These are phyloP conservation scores for Pinus albicaulis DNA, from an alignment of 75 land plant species.

Conservation along the genomic window DNA sequence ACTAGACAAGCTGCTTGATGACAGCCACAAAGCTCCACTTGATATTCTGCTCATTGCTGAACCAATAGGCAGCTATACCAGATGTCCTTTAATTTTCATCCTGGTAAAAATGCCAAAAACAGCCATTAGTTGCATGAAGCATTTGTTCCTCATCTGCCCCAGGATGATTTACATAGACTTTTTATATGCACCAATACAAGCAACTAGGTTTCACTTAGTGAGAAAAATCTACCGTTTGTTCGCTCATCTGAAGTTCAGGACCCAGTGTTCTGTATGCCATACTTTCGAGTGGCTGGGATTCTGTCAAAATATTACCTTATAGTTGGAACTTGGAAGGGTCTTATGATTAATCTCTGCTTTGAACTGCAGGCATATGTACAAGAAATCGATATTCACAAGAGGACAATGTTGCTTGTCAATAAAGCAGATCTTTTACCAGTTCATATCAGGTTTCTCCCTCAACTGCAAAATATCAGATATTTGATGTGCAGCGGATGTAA, in stretches of 20 bases:
- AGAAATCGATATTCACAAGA: conserved; percentile 76
- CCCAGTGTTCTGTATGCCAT: neutral
- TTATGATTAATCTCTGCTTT: neutral
- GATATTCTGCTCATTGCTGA: too few species aligned
- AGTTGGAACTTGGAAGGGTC: neutral
- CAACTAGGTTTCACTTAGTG: neutral
- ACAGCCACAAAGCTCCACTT: neutral
- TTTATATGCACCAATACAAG: too few species aligned
- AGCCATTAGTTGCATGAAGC: neutral
- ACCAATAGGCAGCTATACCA: too few species aligned
- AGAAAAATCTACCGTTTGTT: too few species aligned
- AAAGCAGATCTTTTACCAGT: conserved; percentile 90
- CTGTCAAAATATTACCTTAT: neutral
- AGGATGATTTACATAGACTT: neutral
- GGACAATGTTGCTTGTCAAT: conserved; percentile 83
- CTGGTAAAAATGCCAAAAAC: too few species aligned
- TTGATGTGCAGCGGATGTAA: neutral
- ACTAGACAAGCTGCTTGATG: neutral
- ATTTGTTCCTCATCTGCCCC: neutral
- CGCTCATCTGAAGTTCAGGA: neutral
- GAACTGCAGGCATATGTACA: conserved; percentile 67
- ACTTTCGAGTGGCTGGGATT: neutral
- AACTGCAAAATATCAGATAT: neutral
- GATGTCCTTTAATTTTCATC: too few species aligned
- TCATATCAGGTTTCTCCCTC: conserved; percentile 48